Conservation (phyloP, 352 stramenopile genomes). For the Phytopythium delawarense region DNA sequence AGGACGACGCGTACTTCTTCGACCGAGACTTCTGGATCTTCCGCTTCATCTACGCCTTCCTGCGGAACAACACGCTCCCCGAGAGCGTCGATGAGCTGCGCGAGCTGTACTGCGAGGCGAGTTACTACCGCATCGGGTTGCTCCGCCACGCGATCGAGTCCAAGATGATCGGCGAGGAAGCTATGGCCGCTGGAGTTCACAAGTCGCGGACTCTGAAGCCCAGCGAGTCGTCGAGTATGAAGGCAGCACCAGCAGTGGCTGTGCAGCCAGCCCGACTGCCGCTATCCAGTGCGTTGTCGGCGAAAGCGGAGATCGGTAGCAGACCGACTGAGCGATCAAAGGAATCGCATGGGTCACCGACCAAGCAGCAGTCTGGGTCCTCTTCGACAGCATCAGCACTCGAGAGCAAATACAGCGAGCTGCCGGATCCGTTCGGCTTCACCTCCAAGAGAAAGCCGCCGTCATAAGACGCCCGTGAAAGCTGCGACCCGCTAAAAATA, state of each 20-base stretch:
- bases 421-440: conserved; percentile 67
- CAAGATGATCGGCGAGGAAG: conserved; percentile 63
- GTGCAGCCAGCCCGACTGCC: not conserved
- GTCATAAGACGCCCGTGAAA: not conserved
- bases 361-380: conserved; percentile 3
- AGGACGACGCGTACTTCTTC: conserved; percentile 65
- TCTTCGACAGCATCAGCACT: conserved; percentile 1
- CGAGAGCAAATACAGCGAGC: conserved; percentile 41
- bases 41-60: conserved; percentile 62
- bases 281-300: not conserved
- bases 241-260: not conserved
- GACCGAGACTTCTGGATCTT: conserved; percentile 75
- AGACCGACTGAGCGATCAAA: not conserved
- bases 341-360: not conserved
- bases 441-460: conserved; percentile 39
- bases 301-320: not conserved
- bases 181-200: conserved; percentile 27
- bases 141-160: conserved; percentile 74
- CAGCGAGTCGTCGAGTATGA: conserved; percentile 1
- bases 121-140: conserved; percentile 69
- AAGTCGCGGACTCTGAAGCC: conserved; percentile 2
- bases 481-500: conserved; percentile 1
- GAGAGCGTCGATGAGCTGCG: conserved; percentile 51
- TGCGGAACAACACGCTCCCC: conserved; percentile 59
- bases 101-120: conserved; percentile 77